Evolutionary conservation across 2,329 filamentous ascomycete genomes (phyloP).

Genomic region (Colletotrichum melonis): DNA sequence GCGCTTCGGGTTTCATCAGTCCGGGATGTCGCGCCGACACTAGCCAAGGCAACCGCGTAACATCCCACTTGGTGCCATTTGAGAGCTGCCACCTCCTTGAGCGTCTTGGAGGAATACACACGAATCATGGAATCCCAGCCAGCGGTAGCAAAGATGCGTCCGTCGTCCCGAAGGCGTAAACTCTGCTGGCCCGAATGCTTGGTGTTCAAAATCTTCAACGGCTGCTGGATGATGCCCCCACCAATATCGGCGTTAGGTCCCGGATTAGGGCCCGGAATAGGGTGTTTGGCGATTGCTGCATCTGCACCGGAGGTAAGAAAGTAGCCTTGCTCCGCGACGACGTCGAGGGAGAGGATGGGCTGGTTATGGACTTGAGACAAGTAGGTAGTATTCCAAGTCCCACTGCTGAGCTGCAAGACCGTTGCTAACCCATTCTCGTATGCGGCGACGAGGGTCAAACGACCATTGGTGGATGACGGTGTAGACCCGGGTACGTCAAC

Average conservation of each 20-base stretch:
- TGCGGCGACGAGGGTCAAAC: slow-evolving; percentile 75
- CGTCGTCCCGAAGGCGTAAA: slow-evolving; percentile 81
- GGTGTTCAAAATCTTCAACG: slow-evolving; percentile 76
- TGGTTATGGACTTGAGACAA: slow-evolving; percentile 77
- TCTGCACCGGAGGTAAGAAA: slow-evolving; percentile 89
- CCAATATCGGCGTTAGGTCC: slow-evolving; percentile 4
- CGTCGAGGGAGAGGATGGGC: slow-evolving; percentile 80
- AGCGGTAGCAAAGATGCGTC: slow-evolving; percentile 85
- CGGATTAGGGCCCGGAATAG: slow-evolving; percentile 71
- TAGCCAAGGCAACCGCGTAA: slow-evolving; percentile 81
- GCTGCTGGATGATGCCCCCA: slow-evolving; percentile 44
- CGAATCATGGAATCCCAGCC: slow-evolving; percentile 90
- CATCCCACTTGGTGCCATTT: slow-evolving; percentile 95
- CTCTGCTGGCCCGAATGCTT: slow-evolving; percentile 93
- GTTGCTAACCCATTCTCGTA: slow-evolving; percentile 88
- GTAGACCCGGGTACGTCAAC: slow-evolving; percentile 45
- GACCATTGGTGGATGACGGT: slow-evolving; percentile 7
- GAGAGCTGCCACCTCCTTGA: slow-evolving; percentile 90
- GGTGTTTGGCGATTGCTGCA: slow-evolving; percentile 80
- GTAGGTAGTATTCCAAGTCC: slow-evolving; percentile 68
- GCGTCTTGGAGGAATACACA: slow-evolving; percentile 82
- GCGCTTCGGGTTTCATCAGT: slow-evolving; percentile 13
- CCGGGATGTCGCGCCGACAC: slow-evolving; percentile 42
- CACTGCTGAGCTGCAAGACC: slow-evolving; percentile 65
- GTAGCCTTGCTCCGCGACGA: slow-evolving; percentile 60